Evolutionary conservation across 371 early-diverging fungal genomes (phyloP), one percentile per base, ranked within the genome.

Genomic region (Apophysomyces elegans): DNA sequence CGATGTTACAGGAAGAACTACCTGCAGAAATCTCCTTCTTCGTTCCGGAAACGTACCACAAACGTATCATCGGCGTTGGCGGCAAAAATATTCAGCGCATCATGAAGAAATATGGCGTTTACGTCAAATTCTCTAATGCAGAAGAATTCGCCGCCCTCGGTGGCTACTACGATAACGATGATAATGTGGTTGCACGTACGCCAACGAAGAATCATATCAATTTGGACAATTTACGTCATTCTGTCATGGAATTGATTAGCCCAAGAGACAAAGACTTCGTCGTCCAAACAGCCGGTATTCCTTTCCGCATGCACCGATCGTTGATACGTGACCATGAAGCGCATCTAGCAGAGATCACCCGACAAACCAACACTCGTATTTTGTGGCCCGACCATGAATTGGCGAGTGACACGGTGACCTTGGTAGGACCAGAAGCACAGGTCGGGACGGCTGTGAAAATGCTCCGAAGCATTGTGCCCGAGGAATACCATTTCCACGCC

Each of bases 101-200:
- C 71, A 97, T 97, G 98, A 97, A 95, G 64, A 92, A 93, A 67
- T 94, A 90, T 68, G 96, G 95, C 21, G 96, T 97, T 3, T 96
- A 95, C 70, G 95, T 97, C 63, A 97, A 96, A 75, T 96, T 96
- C 72, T 88, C 89, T 38, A 93, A 90, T 62, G 86, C 90, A 0
- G 93, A 93, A 59, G 95, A 95, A 66, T 91, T 87, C 72, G 87
- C 88, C 14, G 78, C 82, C 1, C 68, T 92, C 6, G 94, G 94
- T 7, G 95, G 94, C 1, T 92, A 92, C 67, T 90, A 86, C 61
- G 91, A 91, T 64, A 91, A 90, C 67, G 81, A 85, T 56, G 91
- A 94, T 72, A 95, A 95, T 58, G 95, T 95, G 4, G 91, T 95
- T 13, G 93, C 93, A 12, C 81, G 95, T n/a, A 95, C 95, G 6